Evolutionary conservation across 176 grass and related monocot genomes (phyloP).

Genomic region (Themeda triandra): DNA sequence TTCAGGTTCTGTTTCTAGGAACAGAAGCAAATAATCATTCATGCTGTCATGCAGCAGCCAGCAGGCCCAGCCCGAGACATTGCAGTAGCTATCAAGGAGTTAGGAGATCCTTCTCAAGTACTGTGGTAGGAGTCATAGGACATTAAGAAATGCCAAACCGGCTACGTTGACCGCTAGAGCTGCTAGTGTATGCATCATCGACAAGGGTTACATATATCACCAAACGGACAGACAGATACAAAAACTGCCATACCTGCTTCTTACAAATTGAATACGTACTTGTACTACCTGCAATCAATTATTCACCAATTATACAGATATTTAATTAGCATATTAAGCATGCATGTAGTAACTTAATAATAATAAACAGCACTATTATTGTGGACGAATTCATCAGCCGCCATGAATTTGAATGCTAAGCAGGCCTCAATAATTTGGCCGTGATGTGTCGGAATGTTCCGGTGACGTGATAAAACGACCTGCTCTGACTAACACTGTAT

Average conservation of each 20-base stretch:
- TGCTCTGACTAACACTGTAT: neutral
- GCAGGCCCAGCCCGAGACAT: neutral
- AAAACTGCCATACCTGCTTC: neutral
- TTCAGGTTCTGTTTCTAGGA: neutral
- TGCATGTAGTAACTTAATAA: neutral
- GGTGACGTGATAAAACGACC: constrained; percentile 8
- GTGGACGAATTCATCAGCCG: neutral
- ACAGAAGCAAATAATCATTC: neutral
- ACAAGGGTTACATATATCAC: neutral
- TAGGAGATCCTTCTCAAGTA: constrained; percentile 30
- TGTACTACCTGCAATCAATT: neutral
- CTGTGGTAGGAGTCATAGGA: neutral
- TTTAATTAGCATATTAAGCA: neutral
- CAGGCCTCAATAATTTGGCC: neutral
- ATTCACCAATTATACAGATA: neutral
- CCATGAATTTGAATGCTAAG: neutral
- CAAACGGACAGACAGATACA: neutral
- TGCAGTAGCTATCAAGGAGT: constrained; percentile 23
- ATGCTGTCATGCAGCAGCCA: no score
- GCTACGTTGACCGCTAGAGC: constrained; percentile 17
- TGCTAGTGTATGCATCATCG: neutral
- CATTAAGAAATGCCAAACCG: constrained; percentile 17
- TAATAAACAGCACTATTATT: neutral
- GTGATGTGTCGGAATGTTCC: neutral
- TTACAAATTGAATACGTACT: neutral